Percentiles rank a stretch among this genome's conserved stretches.
phyloP scores from a whole-genome alignment of 345 rosid species.

The Rhizophora apiculata region DNA sequence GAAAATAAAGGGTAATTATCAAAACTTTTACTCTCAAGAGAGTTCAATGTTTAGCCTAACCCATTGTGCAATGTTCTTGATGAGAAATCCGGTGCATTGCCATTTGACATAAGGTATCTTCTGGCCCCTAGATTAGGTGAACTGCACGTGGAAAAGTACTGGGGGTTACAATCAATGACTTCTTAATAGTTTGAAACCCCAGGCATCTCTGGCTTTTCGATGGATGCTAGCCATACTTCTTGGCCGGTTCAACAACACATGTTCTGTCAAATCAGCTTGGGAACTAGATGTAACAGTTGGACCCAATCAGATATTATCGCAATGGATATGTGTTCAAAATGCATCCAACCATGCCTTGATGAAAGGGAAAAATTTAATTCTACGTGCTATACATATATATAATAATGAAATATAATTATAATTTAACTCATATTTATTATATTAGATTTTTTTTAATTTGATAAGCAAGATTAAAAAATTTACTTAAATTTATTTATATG shows the following conservation, averaged over 20 bases:
- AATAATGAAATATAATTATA: background rate
- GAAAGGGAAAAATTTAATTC: constrained; percentile 2
- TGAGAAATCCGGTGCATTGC: constrained; percentile 34
- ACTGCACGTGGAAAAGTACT: constrained; percentile 73
- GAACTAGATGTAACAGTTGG: constrained; percentile 30
- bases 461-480: no score
- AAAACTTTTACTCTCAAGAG: constrained; percentile 16
- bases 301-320: constrained; percentile 24
- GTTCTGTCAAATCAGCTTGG: constrained; percentile 29
- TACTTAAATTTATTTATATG: no score
- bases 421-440: no score
- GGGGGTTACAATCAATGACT: constrained; percentile 42
- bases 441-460: no score
- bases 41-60: constrained; percentile 46
- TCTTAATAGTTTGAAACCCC: constrained; percentile 23
- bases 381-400: background rate
- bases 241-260: constrained; percentile 37
- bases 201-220: constrained; percentile 18
- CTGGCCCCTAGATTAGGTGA: constrained; percentile 55
- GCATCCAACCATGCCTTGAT: constrained; percentile 15
- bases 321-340: constrained; percentile 18
- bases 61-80: constrained; percentile 28
- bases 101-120: constrained; percentile 47
- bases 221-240: constrained; percentile 32
- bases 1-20: constrained; percentile 12